Conservation (phyloP, 441 rosid genomes). For the Cnidoscolus chayamansa region DNA sequence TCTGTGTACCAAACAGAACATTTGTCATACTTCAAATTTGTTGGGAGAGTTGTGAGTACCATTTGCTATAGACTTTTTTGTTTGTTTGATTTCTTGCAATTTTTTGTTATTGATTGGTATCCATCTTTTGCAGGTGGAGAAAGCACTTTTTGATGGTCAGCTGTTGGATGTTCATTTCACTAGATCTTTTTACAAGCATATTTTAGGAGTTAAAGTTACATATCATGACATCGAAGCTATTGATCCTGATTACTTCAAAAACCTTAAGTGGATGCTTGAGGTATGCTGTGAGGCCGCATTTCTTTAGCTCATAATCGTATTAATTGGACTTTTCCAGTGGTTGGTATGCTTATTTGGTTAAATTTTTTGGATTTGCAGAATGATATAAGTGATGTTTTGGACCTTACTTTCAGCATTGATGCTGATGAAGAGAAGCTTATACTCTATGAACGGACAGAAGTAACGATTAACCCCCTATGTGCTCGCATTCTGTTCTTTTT, state of each 20-base stretch:
- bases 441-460: slow-evolving; percentile 77
- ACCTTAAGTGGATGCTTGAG: slow-evolving; percentile 97
- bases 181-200: slow-evolving; percentile 96
- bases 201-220: slow-evolving; percentile 82
- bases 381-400: slow-evolving; percentile 71
- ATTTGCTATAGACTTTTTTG: slow-evolving; percentile 12
- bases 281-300: slow-evolving; percentile 33
- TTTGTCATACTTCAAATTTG: slow-evolving; percentile 93
- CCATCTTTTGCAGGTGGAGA: slow-evolving; percentile 65
- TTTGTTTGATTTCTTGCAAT: slow-evolving; percentile 31
- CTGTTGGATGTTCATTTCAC: slow-evolving; percentile 95
- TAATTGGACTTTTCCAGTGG: slow-evolving; percentile 21
- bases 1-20: slow-evolving; percentile 96
- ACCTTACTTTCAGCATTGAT: slow-evolving; percentile 90
- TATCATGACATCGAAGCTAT: slow-evolving; percentile 97
- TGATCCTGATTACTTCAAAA: slow-evolving; percentile 85
- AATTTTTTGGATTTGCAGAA: slow-evolving; percentile 53
- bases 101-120: slow-evolving; percentile 22
- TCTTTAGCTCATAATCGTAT: neutral
- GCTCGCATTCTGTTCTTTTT: neutral
- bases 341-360: slow-evolving; percentile 3
- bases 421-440: slow-evolving; percentile 96
- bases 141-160: slow-evolving; percentile 92
- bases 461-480: slow-evolving; percentile 23
- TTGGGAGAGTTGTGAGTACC: slow-evolving; percentile 91